phyloP scores from a whole-genome alignment of 208 protist species.

The Naegleria lovaniensis region DNA sequence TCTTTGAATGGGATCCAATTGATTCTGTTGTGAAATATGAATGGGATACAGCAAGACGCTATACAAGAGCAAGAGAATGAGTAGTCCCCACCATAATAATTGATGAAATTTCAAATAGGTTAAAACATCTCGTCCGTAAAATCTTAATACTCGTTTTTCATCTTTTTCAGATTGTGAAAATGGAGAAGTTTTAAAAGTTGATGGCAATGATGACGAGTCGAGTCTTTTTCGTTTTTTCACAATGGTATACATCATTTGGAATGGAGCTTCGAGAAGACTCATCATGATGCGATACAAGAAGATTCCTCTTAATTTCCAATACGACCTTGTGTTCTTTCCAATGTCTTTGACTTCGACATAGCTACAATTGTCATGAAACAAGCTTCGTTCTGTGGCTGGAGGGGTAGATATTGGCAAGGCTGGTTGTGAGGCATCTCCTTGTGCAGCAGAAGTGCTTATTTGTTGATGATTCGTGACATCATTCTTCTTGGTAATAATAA shows the following conservation, averaged over 20 bases:
- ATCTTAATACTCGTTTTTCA: not conserved
- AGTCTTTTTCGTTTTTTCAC: not conserved
- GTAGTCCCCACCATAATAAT: not conserved
- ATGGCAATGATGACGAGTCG: not conserved
- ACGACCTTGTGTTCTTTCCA: not conserved
- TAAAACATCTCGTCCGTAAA: not conserved
- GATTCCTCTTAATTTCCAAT: not conserved
- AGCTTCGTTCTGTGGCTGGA: too few species aligned
- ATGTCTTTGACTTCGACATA: not conserved
- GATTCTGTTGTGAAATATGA: not conserved
- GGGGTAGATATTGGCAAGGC: too few species aligned
- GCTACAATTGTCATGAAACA: too few species aligned
- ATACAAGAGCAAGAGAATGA: not conserved
- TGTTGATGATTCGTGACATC: too few species aligned
- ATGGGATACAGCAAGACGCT: not conserved
- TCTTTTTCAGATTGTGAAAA: not conserved
- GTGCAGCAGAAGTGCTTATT: too few species aligned
- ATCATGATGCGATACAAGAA: not conserved
- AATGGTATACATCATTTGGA: not conserved
- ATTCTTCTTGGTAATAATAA: too few species aligned
- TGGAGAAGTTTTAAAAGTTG: too few species aligned
- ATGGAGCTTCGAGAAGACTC: not conserved
- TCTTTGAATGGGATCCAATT: not conserved
- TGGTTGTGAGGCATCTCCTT: too few species aligned
- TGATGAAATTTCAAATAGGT: not conserved